Evolutionary conservation across 164 flowering plant species (phyloP).

Genomic region (Litsea cubeba): DNA sequence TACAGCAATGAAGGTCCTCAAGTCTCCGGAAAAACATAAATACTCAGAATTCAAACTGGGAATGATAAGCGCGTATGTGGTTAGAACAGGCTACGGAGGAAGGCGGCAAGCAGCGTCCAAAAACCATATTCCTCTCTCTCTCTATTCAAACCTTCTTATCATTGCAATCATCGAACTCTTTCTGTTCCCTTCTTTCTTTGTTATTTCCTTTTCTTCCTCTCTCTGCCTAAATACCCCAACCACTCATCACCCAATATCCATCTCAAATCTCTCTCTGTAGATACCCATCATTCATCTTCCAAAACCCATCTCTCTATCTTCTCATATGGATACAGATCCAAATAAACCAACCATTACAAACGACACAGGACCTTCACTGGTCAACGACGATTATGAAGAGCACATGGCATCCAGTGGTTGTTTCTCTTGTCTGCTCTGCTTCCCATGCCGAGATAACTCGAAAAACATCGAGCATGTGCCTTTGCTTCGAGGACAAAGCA

Average conservation of each 20-base stretch:
- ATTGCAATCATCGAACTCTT: no score
- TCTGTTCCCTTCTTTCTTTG: neutral
- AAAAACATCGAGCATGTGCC: neutral
- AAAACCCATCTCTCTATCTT: no score
- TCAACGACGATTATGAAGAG: neutral
- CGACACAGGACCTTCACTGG: neutral
- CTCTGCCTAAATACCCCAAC: neutral
- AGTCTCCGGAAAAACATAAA: no score
- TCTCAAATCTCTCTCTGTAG: neutral
- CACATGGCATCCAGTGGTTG: neutral
- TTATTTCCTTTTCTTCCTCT: neutral
- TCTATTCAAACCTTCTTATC: no score
- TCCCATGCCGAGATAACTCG: neutral
- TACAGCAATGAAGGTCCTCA: no score
- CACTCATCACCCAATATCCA: neutral
- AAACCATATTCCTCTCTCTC: no score
- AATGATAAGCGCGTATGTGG: no score
- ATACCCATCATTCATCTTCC: no score
- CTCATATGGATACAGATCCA: neutral
- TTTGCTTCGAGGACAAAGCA: conserved; percentile 6
- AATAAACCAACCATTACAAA: neutral
- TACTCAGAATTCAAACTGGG: no score
- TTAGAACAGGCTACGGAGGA: no score
- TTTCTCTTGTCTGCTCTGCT: neutral
- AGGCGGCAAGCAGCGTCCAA: no score